phyloP scores from a whole-genome alignment of 2,329 filamentous ascomycete genomes.

The Talaromyces sp. region DNA sequence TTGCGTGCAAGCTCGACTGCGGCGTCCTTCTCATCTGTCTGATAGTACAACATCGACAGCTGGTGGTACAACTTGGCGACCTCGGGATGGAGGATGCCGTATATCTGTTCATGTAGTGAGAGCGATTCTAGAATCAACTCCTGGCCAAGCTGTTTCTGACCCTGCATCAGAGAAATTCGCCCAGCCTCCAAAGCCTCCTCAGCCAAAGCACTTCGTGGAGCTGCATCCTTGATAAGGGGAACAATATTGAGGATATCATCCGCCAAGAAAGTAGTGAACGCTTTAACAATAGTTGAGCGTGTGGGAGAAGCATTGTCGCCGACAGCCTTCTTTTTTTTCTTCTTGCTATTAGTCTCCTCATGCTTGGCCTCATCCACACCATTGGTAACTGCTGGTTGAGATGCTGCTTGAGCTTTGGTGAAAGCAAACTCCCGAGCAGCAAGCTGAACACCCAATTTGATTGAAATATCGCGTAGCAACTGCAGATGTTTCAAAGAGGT shows the following conservation, averaged over 20 bases:
- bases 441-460: constrained; percentile 88
- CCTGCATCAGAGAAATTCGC: constrained; percentile 90
- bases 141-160: constrained; percentile 92
- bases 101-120: constrained; percentile 96
- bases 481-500: constrained; percentile 69
- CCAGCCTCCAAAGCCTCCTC: constrained; percentile 96
- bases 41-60: constrained; percentile 92
- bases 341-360: constrained; percentile 34
- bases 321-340: constrained; percentile 58
- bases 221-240: constrained; percentile 92
- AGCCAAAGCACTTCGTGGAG: constrained; percentile 82
- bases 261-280: constrained; percentile 65
- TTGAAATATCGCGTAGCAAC: constrained; percentile 78
- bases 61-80: constrained; percentile 94
- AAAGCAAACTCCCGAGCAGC: constrained; percentile 75
- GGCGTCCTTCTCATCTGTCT: constrained; percentile 94
- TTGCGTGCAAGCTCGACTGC: constrained; percentile 95
- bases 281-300: constrained; percentile 42
- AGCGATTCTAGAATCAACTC: constrained; percentile 94
- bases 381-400: constrained; percentile 37
- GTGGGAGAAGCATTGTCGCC: constrained; percentile 47
- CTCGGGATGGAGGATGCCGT: constrained; percentile 93
- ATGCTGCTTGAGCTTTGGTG: constrained; percentile 42
- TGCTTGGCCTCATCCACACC: constrained; percentile 29
- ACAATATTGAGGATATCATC: constrained; percentile 91